These are phyloP conservation scores for Francoa sonchifolia DNA, from an alignment of 441 rosid genomes.

Conservation along the genomic window DNA sequence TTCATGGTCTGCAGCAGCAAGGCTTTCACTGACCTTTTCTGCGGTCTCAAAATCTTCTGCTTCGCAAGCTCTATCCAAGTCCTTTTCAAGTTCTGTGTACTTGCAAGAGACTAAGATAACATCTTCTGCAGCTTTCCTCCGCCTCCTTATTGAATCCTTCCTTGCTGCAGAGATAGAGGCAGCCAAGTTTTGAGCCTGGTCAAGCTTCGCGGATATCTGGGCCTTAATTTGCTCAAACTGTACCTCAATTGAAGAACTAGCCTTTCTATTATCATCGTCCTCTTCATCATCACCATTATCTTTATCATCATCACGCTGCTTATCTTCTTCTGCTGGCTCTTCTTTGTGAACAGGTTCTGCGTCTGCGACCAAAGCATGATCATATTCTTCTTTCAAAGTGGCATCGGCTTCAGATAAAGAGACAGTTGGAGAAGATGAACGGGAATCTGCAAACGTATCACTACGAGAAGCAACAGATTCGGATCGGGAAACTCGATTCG, in stretches of 20 bases:
- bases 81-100: slow-evolving; percentile 44
- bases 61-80: slow-evolving; percentile 68
- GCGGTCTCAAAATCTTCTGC: slow-evolving; percentile 79
- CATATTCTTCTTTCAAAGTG: too few relatives aligned
- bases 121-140: slow-evolving; percentile 51
- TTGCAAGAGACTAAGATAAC: slow-evolving; percentile 38
- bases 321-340: not conserved
- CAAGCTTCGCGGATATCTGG: slow-evolving; percentile 41
- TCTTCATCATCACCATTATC: too few relatives aligned
- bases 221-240: slow-evolving; percentile 32
- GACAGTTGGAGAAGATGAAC: too few relatives aligned
- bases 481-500: too few relatives aligned
- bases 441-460: too few relatives aligned
- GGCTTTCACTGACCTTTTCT: slow-evolving; percentile 57
- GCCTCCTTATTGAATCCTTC: slow-evolving; percentile 43
- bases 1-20: slow-evolving; percentile 40
- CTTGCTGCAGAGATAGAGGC: slow-evolving; percentile 44
- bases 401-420: too few relatives aligned
- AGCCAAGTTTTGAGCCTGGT: slow-evolving; percentile 31
- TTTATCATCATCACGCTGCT: too few relatives aligned
- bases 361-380: not conserved
- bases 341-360: not conserved
- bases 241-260: slow-evolving; percentile 8
- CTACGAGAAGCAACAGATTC: too few relatives aligned
- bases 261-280: too few relatives aligned